phyloP scores from a whole-genome alignment of 805 yeast species.

The Lipomyces chichibuensis region DNA sequence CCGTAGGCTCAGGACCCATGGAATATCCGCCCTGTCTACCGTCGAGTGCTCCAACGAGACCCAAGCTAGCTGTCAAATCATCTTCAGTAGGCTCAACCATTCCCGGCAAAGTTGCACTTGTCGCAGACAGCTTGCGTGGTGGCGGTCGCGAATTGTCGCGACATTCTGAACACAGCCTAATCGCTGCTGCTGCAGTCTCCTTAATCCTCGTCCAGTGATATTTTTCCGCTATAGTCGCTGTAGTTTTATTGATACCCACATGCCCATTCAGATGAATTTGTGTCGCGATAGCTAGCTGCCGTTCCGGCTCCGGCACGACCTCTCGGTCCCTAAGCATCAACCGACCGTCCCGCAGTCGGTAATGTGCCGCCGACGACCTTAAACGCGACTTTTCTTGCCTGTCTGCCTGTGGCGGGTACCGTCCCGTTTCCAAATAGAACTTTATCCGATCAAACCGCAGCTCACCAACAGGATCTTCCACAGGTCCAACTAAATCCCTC shows the following conservation, averaged over 20 bases:
- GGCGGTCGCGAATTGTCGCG: slow-evolving; percentile 50
- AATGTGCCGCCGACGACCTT: slow-evolving; percentile 76
- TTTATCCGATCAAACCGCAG: slow-evolving; percentile 73
- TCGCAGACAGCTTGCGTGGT: neutral
- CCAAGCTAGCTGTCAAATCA: neutral
- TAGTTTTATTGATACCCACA: slow-evolving; percentile 87
- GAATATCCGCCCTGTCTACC: neutral
- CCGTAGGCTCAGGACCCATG: neutral
- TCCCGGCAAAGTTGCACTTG: neutral
- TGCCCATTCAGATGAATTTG: slow-evolving; percentile 72
- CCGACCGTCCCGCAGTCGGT: slow-evolving; percentile 65
- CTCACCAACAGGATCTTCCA: slow-evolving; percentile 55
- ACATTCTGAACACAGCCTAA: slow-evolving; percentile 76
- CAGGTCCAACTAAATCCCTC: slow-evolving; percentile 64
- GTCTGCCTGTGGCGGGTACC: slow-evolving; percentile 80
- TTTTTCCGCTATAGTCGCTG: slow-evolving; percentile 71
- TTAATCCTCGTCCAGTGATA: slow-evolving; percentile 93
- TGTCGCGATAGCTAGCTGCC: slow-evolving; percentile 74
- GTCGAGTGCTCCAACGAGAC: slow-evolving; percentile 3
- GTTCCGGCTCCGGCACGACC: slow-evolving; percentile 75
- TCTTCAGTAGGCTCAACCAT: slow-evolving; percentile 3
- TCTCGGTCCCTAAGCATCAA: slow-evolving; percentile 76
- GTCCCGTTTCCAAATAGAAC: slow-evolving; percentile 77
- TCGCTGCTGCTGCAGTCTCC: slow-evolving; percentile 79
- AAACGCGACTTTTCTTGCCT: slow-evolving; percentile 87